Evolutionary conservation across 2,329 filamentous ascomycete genomes (phyloP), one percentile per base, ranked within the genome.

Genomic region (Pyricularia grisea): DNA sequence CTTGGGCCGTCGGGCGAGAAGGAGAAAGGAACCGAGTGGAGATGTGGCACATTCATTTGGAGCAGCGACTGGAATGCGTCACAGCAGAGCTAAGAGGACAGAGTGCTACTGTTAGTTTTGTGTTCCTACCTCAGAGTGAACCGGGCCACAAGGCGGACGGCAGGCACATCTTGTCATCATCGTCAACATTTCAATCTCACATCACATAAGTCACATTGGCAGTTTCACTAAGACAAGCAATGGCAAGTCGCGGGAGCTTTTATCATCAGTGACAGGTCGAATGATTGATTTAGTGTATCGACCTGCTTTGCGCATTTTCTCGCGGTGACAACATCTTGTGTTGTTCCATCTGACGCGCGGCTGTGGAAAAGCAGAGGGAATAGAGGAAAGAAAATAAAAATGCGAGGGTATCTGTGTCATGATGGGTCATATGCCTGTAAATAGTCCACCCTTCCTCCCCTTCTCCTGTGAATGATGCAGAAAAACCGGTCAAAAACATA

Each of bases 1-100:
- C 80, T 98, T 1, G 94, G 93, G 0, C 93, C 93, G 1, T 92
- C 90, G 28, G 95, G 93, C 0, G 87, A 90, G 73, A 95, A 95
- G 77, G 94, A 97, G 78, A 90, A 83, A 70, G 90, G 89, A 2
- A 93, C 93, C 0, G 85, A 95, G 76, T 97, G 94, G 92, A 87
- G 92, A 63, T 98, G 94, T 78, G 83, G 85, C 2, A 97, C 93
- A 0, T 97, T 97, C 74, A 93, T 90, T 36, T 88, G 86, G 88
- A 87, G 84, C 71, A 87, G 85, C 68, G 85, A 88, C 71, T 88
- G 86, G 86, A 84, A 77, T 27, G 75, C 75, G 11, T 69, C 70
- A 28, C 69, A 72, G 58, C 69, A 65, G 70, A 65, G 20, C 60
- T 63, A 25, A 30, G 60, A 2, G 25, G 20, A 27, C 11, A 31